These are phyloP conservation scores for Nemania diffusa DNA, from an alignment of 2,329 filamentous ascomycete genomes.

Conservation along the genomic window DNA sequence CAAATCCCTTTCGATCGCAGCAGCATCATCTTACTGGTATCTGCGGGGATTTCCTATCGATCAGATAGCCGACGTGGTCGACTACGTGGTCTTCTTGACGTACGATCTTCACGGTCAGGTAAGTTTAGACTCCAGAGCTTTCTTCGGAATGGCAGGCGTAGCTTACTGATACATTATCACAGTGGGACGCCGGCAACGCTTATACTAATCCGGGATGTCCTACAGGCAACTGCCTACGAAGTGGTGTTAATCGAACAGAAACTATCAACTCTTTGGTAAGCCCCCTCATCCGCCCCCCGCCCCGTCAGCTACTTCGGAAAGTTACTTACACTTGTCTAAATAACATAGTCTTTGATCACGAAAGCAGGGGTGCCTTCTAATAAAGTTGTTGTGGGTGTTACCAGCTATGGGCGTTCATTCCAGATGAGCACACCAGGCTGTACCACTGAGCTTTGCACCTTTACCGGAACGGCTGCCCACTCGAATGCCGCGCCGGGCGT, in stretches of 20 bases:
- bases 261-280: conserved; percentile 12
- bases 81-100: conserved; percentile 51
- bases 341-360: conserved; percentile 10
- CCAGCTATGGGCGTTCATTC: conserved; percentile 30
- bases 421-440: conserved; percentile 37
- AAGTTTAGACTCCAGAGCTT: background rate
- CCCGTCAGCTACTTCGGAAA: background rate
- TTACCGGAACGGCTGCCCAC: conserved; percentile 17
- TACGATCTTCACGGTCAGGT: conserved; percentile 53
- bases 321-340: background rate
- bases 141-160: background rate
- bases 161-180: background rate
- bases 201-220: background rate
- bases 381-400: background rate
- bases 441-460: conserved; percentile 29
- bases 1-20: conserved; percentile 45
- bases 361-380: conserved; percentile 12
- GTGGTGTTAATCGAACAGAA: background rate
- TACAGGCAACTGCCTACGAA: conserved; percentile 1
- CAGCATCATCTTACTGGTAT: conserved; percentile 50
- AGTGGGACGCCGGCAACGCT: conserved; percentile 1
- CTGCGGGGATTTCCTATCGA: conserved; percentile 47
- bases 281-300: background rate
- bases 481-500: conserved; percentile 34
- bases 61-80: conserved; percentile 44